A percentile compares a stretch with the other conserved stretches of the same genome.
These are phyloP conservation scores for Pseudogymnoascus sp. DNA, from an alignment of 2,329 filamentous ascomycete genomes.

Conservation along the genomic window DNA sequence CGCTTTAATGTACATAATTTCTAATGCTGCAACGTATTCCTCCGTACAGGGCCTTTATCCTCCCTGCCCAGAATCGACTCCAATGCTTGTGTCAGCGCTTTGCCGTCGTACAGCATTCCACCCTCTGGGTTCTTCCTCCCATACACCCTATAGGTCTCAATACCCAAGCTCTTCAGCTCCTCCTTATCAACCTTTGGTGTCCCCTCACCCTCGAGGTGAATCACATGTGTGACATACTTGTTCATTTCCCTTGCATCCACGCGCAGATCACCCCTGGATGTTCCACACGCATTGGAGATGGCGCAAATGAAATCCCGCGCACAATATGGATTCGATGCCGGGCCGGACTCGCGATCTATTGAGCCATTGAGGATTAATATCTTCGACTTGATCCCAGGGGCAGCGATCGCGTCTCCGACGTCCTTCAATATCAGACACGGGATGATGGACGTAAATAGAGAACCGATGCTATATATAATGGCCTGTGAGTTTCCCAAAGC, in stretches of 20 bases:
- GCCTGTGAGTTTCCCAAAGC: conserved; percentile 57
- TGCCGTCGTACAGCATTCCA: conserved; percentile 65
- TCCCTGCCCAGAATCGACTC: conserved; percentile 64
- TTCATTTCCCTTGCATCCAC: conserved; percentile 24
- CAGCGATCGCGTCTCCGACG: conserved; percentile 57
- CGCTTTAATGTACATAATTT: neutral
- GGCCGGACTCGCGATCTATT: conserved; percentile 79
- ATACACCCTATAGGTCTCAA: conserved; percentile 70
- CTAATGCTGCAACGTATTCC: conserved; percentile 45
- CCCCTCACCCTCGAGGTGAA: conserved; percentile 65
- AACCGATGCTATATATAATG: conserved; percentile 89
- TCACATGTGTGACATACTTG: conserved; percentile 71
- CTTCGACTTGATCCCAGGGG: conserved; percentile 42
- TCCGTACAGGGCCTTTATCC: conserved; percentile 45
- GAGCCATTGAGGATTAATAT: conserved; percentile 70
- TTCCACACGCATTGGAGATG: conserved; percentile 59
- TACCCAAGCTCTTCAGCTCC: conserved; percentile 56
- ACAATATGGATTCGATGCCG: conserved; percentile 53
- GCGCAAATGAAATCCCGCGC: conserved; percentile 77
- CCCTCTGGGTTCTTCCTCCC: conserved; percentile 50
- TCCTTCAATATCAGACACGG: conserved; percentile 73
- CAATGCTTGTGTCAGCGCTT: conserved; percentile 64
- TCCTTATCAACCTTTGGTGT: conserved; percentile 63
- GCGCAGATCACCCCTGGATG: conserved; percentile 17
- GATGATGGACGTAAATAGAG: conserved; percentile 80